These are phyloP conservation scores for Trifolium repens DNA, from an alignment of 306 rosid genomes.

Conservation along the genomic window DNA sequence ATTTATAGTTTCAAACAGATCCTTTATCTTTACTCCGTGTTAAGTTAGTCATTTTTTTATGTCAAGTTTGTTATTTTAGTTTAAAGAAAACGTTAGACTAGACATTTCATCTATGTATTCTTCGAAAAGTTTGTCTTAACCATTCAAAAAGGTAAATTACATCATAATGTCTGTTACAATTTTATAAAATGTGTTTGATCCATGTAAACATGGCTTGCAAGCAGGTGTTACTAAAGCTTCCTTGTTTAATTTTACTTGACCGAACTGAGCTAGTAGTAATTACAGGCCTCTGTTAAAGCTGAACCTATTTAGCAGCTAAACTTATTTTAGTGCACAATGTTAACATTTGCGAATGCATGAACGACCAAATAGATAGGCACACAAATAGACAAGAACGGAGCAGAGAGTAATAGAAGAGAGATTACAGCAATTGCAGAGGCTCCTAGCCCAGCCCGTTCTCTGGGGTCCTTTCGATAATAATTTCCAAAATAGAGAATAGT, in stretches of 20 bases:
- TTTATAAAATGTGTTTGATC: conserved; percentile 10
- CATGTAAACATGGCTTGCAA: conserved; percentile 6
- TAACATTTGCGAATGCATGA: conserved; percentile 20
- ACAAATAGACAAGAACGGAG: neutral
- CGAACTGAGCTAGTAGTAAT: neutral
- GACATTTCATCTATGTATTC: too few species aligned
- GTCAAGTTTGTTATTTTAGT: neutral
- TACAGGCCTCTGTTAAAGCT: neutral
- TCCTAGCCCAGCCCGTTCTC: conserved; percentile 97
- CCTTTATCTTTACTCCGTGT: neutral
- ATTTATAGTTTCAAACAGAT: neutral
- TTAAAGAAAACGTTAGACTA: neutral
- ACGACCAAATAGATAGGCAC: neutral
- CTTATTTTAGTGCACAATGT: conserved; percentile 8
- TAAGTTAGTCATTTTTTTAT: neutral
- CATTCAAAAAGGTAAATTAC: neutral
- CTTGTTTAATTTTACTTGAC: conserved; percentile 10
- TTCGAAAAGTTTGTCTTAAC: neutral
- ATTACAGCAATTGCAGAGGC: conserved; percentile 94
- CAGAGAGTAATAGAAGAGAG: conserved; percentile 21
- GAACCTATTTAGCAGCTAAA: neutral
- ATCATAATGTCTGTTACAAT: neutral
- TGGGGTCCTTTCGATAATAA: conserved; percentile 85
- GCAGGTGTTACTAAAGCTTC: conserved; percentile 7
- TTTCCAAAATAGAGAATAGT: conserved; percentile 85